Evolutionary conservation across 2,329 filamentous ascomycete species (phyloP).

Genomic region (Seiridium cupressi): DNA sequence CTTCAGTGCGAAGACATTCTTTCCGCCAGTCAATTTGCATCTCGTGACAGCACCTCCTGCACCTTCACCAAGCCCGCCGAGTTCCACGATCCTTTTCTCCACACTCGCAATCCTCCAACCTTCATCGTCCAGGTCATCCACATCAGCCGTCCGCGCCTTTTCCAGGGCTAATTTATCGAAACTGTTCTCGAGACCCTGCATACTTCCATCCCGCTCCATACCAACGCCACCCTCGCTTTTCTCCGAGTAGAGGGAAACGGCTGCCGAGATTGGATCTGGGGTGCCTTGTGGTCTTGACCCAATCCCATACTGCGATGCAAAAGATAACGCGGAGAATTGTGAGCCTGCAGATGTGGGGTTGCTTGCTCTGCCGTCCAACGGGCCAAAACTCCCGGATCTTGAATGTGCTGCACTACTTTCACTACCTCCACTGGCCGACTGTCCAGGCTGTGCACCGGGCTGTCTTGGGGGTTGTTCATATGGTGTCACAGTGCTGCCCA

Average conservation of each 20-base stretch:
- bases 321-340: constrained; percentile 79
- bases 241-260: constrained; percentile 81
- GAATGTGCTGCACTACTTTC: constrained; percentile 79
- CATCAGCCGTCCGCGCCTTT: constrained; percentile 79
- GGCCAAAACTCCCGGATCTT: constrained; percentile 79
- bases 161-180: constrained; percentile 81
- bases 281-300: constrained; percentile 65
- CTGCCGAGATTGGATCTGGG: constrained; percentile 84
- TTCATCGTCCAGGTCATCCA: constrained; percentile 92
- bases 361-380: constrained; percentile 71
- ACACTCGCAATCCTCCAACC: constrained; percentile 92
- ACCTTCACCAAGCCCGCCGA: constrained; percentile 89
- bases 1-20: constrained; percentile 95
- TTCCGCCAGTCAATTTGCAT: constrained; percentile 84
- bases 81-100: constrained; percentile 82
- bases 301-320: constrained; percentile 71
- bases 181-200: constrained; percentile 67
- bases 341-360: constrained; percentile 86
- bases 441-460: constrained; percentile 54
- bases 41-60: constrained; percentile 93
- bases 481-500: constrained; percentile 73
- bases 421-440: constrained; percentile 73
- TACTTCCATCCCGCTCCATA: constrained; percentile 82
- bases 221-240: constrained; percentile 69
- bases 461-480: constrained; percentile 61